Base-by-base conservation (phyloP, 805 yeast genomes). In the baker's yeast (Saccharomyces cerevisiae) region DNA sequence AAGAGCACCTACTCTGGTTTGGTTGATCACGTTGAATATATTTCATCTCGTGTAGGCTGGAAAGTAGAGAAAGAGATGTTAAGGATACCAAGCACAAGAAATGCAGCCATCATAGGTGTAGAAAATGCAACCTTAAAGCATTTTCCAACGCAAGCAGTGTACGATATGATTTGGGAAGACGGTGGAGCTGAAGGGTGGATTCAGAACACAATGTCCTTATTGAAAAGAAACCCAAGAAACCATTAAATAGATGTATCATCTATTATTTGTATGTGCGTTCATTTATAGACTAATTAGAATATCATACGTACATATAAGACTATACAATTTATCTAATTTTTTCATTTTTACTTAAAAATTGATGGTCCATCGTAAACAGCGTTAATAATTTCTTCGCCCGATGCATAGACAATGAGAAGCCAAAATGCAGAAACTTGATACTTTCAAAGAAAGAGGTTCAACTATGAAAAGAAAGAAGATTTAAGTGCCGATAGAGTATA, bases 111-210 rank as follows among this genome's bases (percentile, higher is more conserved):
- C 14, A 83, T 92, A 50, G 96, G 96, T 0, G 76, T 79, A 51
- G 70, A 75, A 41, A 78, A 74, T 48, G 68, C 67, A 2, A 54
- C 62, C 10, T 60, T 69, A 10, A 48, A 55, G 3, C 46, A 53
- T 2, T 66, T 62, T 57, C 70, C 69, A 30, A 65, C 70, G 2
- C 67, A 64, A 70, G 61, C 74, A 70, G 55, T 85, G 1, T 77
- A 79, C 59, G 88, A 87, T 50, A 76, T 88, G 0, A 64, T 92
- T 21, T 78, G 80, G 4, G 73, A 80, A 61, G 95, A 89, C 66
- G 96, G 97, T 10, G 97, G 96, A 13, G 91, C 94, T 1, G 89
- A 84, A 55, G 88, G 91, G 0, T 91, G 96, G 96, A 85, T 89
- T 4, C 91, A 85, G 61, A 84, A 85, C 61, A 79, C 90, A 2